Evolutionary conservation across 2,329 filamentous ascomycete genomes (phyloP).

Genomic region (Arthroderma sp.): DNA sequence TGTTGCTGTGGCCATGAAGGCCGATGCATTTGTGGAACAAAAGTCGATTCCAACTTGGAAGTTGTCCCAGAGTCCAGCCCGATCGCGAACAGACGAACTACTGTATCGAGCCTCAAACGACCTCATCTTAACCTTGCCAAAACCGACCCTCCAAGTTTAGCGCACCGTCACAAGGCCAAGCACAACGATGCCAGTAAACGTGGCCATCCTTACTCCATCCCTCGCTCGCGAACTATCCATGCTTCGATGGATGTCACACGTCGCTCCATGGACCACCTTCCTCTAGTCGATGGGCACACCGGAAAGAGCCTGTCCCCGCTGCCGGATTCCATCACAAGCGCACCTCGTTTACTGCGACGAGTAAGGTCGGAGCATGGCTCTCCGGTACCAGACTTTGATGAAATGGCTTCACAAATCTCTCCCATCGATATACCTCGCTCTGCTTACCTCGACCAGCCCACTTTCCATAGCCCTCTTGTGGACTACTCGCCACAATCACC

Average conservation of each 20-base stretch:
- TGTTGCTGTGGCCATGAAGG: slow-evolving; percentile 12
- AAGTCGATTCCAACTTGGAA: slow-evolving; percentile 36
- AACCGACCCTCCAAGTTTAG: slow-evolving; percentile 47
- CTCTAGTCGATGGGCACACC: slow-evolving; percentile 23
- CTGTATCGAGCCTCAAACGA: slow-evolving; percentile 36
- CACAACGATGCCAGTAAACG: slow-evolving; percentile 52
- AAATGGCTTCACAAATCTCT: slow-evolving; percentile 23
- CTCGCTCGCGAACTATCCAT: slow-evolving; percentile 39
- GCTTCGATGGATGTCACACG: slow-evolving; percentile 33
- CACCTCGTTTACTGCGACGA: slow-evolving; percentile 22
- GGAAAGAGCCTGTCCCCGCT: slow-evolving; percentile 16
- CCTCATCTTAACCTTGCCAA: slow-evolving; percentile 44
- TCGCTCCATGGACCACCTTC: slow-evolving; percentile 41
- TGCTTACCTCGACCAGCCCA: slow-evolving; percentile 21
- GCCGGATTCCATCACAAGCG: slow-evolving; percentile 20
- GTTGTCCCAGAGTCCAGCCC: slow-evolving; percentile 35
- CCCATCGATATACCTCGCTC: slow-evolving; percentile 29
- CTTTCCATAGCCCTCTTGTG: slow-evolving; percentile 21
- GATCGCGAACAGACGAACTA: slow-evolving; percentile 24
- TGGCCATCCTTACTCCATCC: slow-evolving; percentile 50
- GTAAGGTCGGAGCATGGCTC: slow-evolving; percentile 36
- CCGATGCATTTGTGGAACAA: slow-evolving; percentile 14
- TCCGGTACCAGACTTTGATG: slow-evolving; percentile 24
- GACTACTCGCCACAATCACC: slow-evolving; percentile 26
- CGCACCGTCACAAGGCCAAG: slow-evolving; percentile 53